Percentiles rank a stretch among this genome's conserved stretches.
Evolutionary conservation across 345 rosid genomes (phyloP).

Genomic region (Crucihimalaya himalaica): DNA sequence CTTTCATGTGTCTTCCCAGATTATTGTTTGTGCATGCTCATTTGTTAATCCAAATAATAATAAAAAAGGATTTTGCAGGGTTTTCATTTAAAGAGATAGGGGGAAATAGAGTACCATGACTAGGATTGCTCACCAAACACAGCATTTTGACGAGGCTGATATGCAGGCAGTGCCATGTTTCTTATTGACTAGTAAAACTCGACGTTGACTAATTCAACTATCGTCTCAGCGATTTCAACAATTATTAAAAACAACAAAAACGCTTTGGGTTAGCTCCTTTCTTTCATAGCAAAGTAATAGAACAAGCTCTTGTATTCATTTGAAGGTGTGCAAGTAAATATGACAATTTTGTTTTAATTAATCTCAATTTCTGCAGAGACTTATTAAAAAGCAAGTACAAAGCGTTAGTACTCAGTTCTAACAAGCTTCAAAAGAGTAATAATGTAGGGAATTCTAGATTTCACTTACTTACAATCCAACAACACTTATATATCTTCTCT

Average conservation of each 20-base stretch:
- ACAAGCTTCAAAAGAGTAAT: constrained; percentile 19
- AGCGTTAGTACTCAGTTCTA: background rate
- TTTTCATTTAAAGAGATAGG: background rate
- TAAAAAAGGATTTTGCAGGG: background rate
- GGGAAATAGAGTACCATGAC: background rate
- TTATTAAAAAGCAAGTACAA: background rate
- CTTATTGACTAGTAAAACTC: too few relatives aligned
- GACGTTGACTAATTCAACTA: too few relatives aligned
- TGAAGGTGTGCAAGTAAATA: background rate
- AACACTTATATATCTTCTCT: background rate
- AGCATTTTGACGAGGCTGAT: background rate
- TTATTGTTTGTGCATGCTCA: too few relatives aligned
- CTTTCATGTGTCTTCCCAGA: too few relatives aligned
- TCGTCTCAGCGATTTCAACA: too few relatives aligned
- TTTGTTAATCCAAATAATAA: background rate
- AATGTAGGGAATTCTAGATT: background rate
- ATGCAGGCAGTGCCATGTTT: background rate
- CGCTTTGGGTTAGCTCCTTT: too few relatives aligned
- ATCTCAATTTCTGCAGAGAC: background rate
- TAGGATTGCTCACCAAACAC: background rate
- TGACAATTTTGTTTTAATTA: background rate
- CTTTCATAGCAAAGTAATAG: too few relatives aligned
- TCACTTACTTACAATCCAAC: constrained; percentile 18
- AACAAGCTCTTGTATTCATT: background rate
- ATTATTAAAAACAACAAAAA: too few relatives aligned